Percentiles rank a stretch among this genome's conserved stretches.
Conservation (phyloP, 345 rosid genomes). For the Hirschfeldia incana region DNA sequence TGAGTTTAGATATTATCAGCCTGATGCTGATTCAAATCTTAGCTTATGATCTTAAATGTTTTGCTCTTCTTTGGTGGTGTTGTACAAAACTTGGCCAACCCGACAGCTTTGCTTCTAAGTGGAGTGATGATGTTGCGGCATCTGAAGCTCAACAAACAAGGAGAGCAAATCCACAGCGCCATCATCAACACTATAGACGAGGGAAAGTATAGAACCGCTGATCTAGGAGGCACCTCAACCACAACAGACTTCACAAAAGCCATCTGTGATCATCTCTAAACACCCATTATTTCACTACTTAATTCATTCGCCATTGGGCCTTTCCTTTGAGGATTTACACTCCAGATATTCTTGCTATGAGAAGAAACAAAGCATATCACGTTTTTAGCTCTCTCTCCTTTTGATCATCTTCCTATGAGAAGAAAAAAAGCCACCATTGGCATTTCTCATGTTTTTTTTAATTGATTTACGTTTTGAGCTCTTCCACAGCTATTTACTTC, state of each 20-base stretch:
- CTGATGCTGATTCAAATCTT: neutral
- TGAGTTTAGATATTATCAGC: neutral
- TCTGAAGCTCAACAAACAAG: conserved; percentile 71
- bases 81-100: conserved; percentile 84
- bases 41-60: neutral
- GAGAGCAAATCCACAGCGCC: conserved; percentile 76
- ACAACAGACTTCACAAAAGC: conserved; percentile 89
- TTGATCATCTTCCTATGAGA: conserved; percentile 1
- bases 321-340: neutral
- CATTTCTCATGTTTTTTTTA: neutral
- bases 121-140: conserved; percentile 83
- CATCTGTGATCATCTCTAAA: conserved; percentile 67
- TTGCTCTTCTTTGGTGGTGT: neutral
- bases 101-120: conserved; percentile 87
- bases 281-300: conserved; percentile 16
- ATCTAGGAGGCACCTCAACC: conserved; percentile 80
- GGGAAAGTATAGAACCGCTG: conserved; percentile 87
- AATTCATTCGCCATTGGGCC: conserved; percentile 11
- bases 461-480: neutral
- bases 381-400: neutral
- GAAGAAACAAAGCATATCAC: neutral
- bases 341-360: neutral
- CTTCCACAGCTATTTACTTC: conserved; percentile 19
- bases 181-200: conserved; percentile 79
- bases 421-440: conserved; percentile 30